phyloP scores from a whole-genome alignment of 2,329 filamentous ascomycete genomes.

The Scedosporium minutisporum region DNA sequence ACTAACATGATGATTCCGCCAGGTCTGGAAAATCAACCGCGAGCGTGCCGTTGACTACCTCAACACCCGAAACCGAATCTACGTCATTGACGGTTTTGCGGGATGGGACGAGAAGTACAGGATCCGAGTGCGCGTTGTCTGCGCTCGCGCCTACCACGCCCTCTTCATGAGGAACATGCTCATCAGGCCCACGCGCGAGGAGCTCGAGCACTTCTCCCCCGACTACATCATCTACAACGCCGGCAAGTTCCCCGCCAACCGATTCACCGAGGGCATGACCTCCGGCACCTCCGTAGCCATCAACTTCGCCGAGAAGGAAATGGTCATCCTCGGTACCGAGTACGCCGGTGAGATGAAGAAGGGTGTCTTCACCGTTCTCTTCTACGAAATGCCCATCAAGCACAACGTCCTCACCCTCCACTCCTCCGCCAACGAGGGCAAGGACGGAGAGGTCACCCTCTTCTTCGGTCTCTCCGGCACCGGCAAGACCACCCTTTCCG shows the following conservation, averaged over 20 bases:
- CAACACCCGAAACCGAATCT: constrained; percentile 97
- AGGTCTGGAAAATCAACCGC: constrained; percentile 99
- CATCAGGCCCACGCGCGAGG: constrained; percentile 81
- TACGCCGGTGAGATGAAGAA: constrained; percentile 98
- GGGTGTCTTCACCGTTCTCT: constrained; percentile 96
- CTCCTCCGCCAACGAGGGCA: constrained; percentile 96
- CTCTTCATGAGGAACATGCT: constrained; percentile 99
- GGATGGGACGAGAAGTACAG: constrained; percentile 98
- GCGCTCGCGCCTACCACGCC: constrained; percentile 97
- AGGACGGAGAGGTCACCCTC: constrained; percentile 89
- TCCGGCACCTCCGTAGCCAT: constrained; percentile 95
- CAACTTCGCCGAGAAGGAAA: constrained; percentile 99
- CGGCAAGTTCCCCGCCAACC: constrained; percentile 95
- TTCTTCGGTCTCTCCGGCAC: constrained; percentile 99
- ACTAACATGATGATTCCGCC: constrained; percentile 20
- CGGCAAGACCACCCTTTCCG: constrained; percentile 96
- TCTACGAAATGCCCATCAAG: constrained; percentile 99
- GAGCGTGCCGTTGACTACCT: constrained; percentile 98
- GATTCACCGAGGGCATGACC: constrained; percentile 97
- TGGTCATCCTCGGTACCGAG: constrained; percentile 98
- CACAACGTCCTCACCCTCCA: constrained; percentile 98
- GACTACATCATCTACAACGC: constrained; percentile 99
- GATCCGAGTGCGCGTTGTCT: constrained; percentile 95
- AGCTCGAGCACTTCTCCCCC: constrained; percentile 95
- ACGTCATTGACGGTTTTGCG: constrained; percentile 93